Conservation (phyloP, 1,284 basidiomycete species). For the Omphalotus olearius region DNA sequence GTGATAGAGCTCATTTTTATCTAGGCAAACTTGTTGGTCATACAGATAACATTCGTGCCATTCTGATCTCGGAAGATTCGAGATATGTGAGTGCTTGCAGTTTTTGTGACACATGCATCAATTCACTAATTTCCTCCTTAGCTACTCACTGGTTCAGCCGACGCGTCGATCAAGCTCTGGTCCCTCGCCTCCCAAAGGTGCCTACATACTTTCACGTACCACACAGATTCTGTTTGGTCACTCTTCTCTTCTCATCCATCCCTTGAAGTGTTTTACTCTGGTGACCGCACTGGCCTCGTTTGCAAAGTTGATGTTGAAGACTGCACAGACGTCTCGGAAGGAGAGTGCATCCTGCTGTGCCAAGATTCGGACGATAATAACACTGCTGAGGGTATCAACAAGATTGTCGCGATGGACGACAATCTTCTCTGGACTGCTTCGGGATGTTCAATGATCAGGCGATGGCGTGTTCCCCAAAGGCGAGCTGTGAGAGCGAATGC, state of each 20-base stretch:
- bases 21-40: slow-evolving; percentile 78
- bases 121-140: slow-evolving; percentile 26
- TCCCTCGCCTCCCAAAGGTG: slow-evolving; percentile 86
- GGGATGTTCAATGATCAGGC: slow-evolving; percentile 72
- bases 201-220: slow-evolving; percentile 94
- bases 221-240: slow-evolving; percentile 94
- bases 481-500: slow-evolving; percentile 33
- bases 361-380: slow-evolving; percentile 51
- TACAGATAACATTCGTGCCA: slow-evolving; percentile 92
- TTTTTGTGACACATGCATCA: not conserved
- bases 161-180: slow-evolving; percentile 91
- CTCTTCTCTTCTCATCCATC: slow-evolving; percentile 85
- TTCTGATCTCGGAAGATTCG: slow-evolving; percentile 86
- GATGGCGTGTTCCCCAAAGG: slow-evolving; percentile 69
- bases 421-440: slow-evolving; percentile 89
- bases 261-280: slow-evolving; percentile 93
- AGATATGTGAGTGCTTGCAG: slow-evolving; percentile 63
- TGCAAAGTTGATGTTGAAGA: slow-evolving; percentile 89
- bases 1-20: not conserved
- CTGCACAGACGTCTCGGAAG: slow-evolving; percentile 78
- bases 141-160: slow-evolving; percentile 87
- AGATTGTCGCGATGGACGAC: slow-evolving; percentile 84
- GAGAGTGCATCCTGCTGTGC: slow-evolving; percentile 84
- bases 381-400: slow-evolving; percentile 71
- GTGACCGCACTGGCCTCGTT: slow-evolving; percentile 86